Base-by-base conservation (phyloP, 1,284 basidiomycete species). In the Sanguinoderma infundibulare region DNA sequence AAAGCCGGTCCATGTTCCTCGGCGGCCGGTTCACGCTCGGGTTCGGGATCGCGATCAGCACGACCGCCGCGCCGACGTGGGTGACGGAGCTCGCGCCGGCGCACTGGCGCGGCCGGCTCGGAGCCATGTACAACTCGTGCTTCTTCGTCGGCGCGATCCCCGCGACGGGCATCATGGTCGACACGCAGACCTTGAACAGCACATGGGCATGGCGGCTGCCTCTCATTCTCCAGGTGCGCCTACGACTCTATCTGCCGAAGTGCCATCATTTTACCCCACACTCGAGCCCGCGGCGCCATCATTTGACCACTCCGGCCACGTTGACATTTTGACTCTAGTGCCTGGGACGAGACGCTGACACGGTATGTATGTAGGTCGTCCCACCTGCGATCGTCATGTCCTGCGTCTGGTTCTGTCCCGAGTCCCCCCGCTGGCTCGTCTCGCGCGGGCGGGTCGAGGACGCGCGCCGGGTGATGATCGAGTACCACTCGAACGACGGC, bases 401-500 rank as follows among this genome's bases (percentile, higher is more conserved):
- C 46, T 59, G 50, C 57, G 56, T 69, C 52, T 67, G 55, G 62
- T 64, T 71, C 56, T 60, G 69, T 30, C 69, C 69, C 22, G 69
- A 71, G 51, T 69, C 67, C 2, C 69, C 69, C 1, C 63, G 69
- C 17, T 69, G 66, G 67, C 69, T 71, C 32, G 57, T 71, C 39
- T 64, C 67, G 30, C 69, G 67, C 50, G 67, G 68, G 3, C 61
- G 65, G 6, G 62, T 69, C 35, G 65, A 66, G 7, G 67, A 68
- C 46, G 69, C 69, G 28, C 63, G 63, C 5, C 61, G 62, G 5
- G 62, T 72, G 22, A 61, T 72, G 62, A 35, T 63, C 46, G 34
- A 42, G 28, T 63, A 57, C 39, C 62, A 63, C 44, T 61, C 60
- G 50, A 53, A 17, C 42, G 60, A 61, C 51, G 60, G 60, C 15